These are phyloP conservation scores for Parascedosporium putredinis DNA, from an alignment of 2,329 filamentous ascomycete genomes.

Conservation along the genomic window DNA sequence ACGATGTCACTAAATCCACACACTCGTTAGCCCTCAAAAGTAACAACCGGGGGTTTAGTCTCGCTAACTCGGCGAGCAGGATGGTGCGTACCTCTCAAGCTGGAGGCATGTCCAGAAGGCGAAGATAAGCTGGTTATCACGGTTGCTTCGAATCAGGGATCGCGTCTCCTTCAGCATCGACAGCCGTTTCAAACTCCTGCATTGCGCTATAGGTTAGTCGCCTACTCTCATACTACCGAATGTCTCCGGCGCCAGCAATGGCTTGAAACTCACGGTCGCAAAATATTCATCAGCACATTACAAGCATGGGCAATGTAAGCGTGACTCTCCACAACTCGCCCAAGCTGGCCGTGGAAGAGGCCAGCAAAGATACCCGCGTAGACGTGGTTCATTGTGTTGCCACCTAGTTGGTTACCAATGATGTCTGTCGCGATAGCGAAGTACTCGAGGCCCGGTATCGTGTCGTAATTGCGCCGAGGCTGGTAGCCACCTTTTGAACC, in stretches of 20 bases:
- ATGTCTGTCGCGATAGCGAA: conserved; percentile 82
- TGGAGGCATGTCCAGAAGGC: conserved; percentile 93
- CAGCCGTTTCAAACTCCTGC: conserved; percentile 5
- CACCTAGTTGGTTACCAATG: conserved; percentile 68
- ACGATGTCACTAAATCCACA: conserved; percentile 81
- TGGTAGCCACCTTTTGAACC: conserved; percentile 18
- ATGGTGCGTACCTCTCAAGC: conserved; percentile 71
- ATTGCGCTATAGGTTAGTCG: neutral
- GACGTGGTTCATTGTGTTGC: conserved; percentile 71
- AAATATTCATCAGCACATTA: conserved; percentile 55
- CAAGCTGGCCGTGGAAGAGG: conserved; percentile 81
- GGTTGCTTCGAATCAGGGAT: conserved; percentile 1
- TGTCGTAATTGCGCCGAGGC: conserved; percentile 60
- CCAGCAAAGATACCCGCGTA: conserved; percentile 78
- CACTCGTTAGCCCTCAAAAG: too few species aligned
- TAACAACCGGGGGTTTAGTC: neutral
- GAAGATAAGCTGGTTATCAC: conserved; percentile 58
- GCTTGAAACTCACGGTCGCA: conserved; percentile 56
- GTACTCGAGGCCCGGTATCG: conserved; percentile 82
- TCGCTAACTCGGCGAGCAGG: too few species aligned
- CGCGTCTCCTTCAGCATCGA: neutral
- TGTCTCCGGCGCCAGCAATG: too few species aligned
- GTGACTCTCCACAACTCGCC: conserved; percentile 76
- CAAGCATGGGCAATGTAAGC: conserved; percentile 48
- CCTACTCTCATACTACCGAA: too few species aligned